Percentiles rank a stretch among this genome's conserved stretches.
Conservation (phyloP, 2,329 filamentous ascomycete species). For the Penicillium sp. region DNA sequence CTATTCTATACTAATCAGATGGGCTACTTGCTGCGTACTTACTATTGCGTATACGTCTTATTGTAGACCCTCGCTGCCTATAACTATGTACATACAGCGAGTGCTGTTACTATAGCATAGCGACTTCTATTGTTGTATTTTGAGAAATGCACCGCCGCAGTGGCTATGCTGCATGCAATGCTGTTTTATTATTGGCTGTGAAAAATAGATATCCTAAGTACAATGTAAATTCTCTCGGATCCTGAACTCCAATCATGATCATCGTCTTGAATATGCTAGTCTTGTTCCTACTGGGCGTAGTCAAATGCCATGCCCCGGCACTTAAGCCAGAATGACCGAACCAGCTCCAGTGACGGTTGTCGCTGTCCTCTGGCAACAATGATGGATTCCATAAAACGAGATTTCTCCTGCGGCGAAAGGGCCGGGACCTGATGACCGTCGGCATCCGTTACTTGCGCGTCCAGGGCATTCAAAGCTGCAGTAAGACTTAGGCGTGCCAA, state of each 20-base stretch:
- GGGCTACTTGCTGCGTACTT: too few species aligned
- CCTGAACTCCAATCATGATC: neutral
- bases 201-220: neutral
- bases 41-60: too few species aligned
- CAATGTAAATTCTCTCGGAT: neutral
- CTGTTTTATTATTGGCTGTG: neutral
- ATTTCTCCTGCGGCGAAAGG: constrained; percentile 34
- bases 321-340: constrained; percentile 42
- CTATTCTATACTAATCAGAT: too few species aligned
- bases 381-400: constrained; percentile 40
- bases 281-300: constrained; percentile 29
- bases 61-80: too few species aligned
- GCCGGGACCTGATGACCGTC: constrained; percentile 17
- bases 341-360: constrained; percentile 36
- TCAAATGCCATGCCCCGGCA: constrained; percentile 42
- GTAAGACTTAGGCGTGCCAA: constrained; percentile 36
- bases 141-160: too few species aligned
- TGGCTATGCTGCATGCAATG: too few species aligned
- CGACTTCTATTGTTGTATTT: too few species aligned
- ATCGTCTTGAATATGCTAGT: constrained; percentile 3
- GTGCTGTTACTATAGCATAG: too few species aligned
- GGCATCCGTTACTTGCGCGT: constrained; percentile 19
- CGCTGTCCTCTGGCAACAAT: constrained; percentile 36
- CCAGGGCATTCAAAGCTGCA: constrained; percentile 33
- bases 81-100: too few species aligned